phyloP scores from a whole-genome alignment of 257 asterid species.

The Cynanchum wilfordii region DNA sequence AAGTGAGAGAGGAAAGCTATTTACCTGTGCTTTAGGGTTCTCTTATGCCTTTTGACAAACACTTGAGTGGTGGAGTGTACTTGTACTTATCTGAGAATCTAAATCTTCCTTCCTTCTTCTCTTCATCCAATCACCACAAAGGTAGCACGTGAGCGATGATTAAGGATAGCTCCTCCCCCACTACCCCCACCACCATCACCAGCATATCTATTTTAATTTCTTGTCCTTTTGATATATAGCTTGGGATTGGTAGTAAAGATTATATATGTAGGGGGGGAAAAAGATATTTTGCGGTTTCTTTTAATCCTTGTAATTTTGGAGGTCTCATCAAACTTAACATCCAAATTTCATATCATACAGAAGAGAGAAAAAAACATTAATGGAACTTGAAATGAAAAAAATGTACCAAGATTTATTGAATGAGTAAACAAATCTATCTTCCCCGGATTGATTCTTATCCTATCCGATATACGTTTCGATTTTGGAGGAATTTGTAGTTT shows the following conservation, averaged over 20 bases:
- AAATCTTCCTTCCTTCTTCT: not conserved
- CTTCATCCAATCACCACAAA: not conserved
- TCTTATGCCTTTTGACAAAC: not conserved
- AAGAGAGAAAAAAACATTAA: too few relatives aligned
- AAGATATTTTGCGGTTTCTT: not conserved
- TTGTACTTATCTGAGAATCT: slow-evolving; percentile 1
- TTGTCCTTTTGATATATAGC: not conserved
- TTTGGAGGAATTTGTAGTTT: too few relatives aligned
- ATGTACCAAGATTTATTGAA: not conserved
- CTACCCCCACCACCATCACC: not conserved
- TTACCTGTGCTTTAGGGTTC: too few relatives aligned
- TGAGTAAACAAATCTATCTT: not conserved
- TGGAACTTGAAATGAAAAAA: too few relatives aligned
- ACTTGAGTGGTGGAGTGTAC: not conserved
- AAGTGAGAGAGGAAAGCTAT: too few relatives aligned
- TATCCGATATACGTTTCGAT: too few relatives aligned
- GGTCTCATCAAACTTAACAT: not conserved
- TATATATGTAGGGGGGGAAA: too few relatives aligned
- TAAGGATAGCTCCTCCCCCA: not conserved
- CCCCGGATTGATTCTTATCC: too few relatives aligned
- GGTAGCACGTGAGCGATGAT: not conserved
- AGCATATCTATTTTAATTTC: not conserved
- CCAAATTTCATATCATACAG: too few relatives aligned
- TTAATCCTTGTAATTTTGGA: not conserved
- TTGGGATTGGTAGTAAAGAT: not conserved